Evolutionary conservation across 768 basidiomycete species (phyloP), one percentile per base, ranked within the genome.

Genomic region (Nidula microcarpa): DNA sequence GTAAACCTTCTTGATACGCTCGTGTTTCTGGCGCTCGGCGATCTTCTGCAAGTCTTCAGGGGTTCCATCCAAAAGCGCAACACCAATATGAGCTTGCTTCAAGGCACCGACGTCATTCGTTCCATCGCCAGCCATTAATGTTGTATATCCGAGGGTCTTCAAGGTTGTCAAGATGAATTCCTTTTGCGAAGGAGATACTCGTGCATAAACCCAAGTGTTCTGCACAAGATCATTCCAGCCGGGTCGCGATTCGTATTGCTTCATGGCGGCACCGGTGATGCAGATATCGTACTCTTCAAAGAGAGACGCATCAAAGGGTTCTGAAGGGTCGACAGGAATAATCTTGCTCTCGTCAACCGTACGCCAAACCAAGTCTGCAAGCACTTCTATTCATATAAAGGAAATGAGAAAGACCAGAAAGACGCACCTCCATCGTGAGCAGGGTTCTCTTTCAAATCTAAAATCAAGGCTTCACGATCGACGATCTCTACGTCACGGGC

Each of bases 31-130:
- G 57, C 94, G 85, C 63, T 98, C 94, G 1, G 94, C 91, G 57
- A 98, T 98, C 70, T 89, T 92, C 68, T 91, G 82, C 18, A 99
- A 72, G 62, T 98, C 96, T 60, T 95, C 95, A 0, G 82, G 81
- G 0, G 94, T 91, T 0, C 96, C 94, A 62, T 98, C 94, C 51
- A 97, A 73, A 3, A 94, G 74, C 1, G 96, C 96, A 32, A 98
- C 91, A 49, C 97, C 96, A 54, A 99, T 89, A 67, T 99, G 94
- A 0, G 97, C 97, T 66, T 97, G 94, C 69, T 98, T 99, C 50
- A 99, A 81, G 2, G 97, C 97, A 18, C 97, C 97, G 48, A 99
- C 97, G 57, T 98, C 97, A 65, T 99, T 98, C 4, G 97, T 99
- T 33, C 97, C 97, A 65, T 99, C 97, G 49, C 97, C 97, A 5